Evolutionary conservation across 306 rosid genomes (phyloP), one percentile per base, ranked within the genome.

Genomic region (Cyclanthera cordifolia): DNA sequence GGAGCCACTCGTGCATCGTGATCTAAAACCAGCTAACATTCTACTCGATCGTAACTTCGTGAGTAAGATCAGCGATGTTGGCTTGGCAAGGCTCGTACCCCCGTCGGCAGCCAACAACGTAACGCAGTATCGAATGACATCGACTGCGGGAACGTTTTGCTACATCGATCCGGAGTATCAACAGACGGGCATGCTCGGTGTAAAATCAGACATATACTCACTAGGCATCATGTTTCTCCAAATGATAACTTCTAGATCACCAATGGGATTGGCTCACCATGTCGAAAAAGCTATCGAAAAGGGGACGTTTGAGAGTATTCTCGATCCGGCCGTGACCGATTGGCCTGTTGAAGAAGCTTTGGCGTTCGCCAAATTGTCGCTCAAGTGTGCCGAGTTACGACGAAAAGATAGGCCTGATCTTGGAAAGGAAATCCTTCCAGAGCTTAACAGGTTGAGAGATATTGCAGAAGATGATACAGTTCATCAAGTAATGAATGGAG

Each of bases 91-190:
- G 78, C 90, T 92, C 27, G 95, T 92, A 20, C 98, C 98, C 6
- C 90, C 93, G 14, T 51, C 88, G 5, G 73, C 87, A 8, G 90
- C 93, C 0, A 93, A 92, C 66, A 68, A 0, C 0, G 95, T 85
- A 67, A 89, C 98, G 0, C 96, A 92, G 49, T 92, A 89, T 19
- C 89, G 76, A 12, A 80, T 92, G 95, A 92, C 98, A 32, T 85
- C 96, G 3, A 82, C 96, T 0, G 98, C 98, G 0, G 98, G 98
- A 60, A 92, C 98, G 0, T 92, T 92, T 87, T 92, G 96, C 81
- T 92, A 92, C 57, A 92, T 92, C 6, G 98, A 92, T 52, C 98
- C 98, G 2, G 98, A 92, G 77, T 92, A 92, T 75, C 98, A 92
- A 73, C 98, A 92, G 51, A 87, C 98, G 1, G 98, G 98, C 58